Conservation (phyloP, 1,284 basidiomycete species). For the Apiotrichum akiyoshidainum region DNA sequence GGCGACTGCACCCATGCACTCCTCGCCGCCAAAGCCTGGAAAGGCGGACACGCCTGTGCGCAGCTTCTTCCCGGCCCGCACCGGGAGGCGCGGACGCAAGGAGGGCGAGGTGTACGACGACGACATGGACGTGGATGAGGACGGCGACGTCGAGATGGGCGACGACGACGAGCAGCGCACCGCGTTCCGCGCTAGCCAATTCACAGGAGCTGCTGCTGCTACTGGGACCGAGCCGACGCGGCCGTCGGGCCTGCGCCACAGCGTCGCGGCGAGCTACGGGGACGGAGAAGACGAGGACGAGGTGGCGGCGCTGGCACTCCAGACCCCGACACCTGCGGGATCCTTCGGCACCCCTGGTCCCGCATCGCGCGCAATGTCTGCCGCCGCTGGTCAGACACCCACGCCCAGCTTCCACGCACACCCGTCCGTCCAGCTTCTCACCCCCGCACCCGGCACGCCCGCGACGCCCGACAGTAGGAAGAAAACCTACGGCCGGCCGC, state of each 20-base stretch:
- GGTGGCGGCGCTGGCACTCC: neutral
- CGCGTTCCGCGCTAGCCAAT: neutral
- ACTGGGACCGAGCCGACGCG: neutral
- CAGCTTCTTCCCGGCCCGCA: constrained; percentile 14
- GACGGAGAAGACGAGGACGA: neutral
- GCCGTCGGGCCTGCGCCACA: neutral
- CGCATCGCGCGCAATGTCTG: too few species aligned
- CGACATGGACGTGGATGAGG: neutral
- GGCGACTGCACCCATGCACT: neutral
- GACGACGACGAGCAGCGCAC: neutral
- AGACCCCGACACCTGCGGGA: neutral
- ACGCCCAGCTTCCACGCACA: neutral
- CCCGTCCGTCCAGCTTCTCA: neutral
- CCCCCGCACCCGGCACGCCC: neutral
- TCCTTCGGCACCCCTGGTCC: neutral
- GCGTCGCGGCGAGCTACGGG: neutral
- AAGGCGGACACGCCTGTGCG: neutral
- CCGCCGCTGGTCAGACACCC: neutral
- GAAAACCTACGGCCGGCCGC: constrained; percentile 2
- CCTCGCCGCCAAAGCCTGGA: neutral
- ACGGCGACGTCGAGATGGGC: neutral
- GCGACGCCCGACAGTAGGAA: neutral
- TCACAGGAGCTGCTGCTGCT: neutral
- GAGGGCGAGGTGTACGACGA: neutral
- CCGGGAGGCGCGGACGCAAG: neutral